A percentile compares a stretch with the other conserved stretches of the same genome.
These are phyloP conservation scores for Herpetomonas tarakana DNA, from an alignment of 208 protist genomes.

Conservation along the genomic window DNA sequence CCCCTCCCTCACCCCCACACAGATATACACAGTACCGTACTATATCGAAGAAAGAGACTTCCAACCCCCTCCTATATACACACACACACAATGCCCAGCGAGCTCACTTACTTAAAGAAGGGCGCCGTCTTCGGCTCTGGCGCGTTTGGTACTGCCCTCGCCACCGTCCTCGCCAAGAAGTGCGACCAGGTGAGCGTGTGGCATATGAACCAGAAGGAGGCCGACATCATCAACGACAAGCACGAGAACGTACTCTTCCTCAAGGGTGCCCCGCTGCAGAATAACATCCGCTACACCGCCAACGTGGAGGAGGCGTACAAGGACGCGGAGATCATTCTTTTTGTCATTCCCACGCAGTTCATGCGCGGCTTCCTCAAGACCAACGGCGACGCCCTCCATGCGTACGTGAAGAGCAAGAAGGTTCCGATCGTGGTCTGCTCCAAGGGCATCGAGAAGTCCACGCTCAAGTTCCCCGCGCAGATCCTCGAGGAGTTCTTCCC, in stretches of 20 bases:
- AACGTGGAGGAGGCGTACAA: conserved; percentile 43
- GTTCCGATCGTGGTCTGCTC: conserved; percentile 70
- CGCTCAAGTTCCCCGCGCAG: conserved; percentile 73
- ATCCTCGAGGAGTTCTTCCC: conserved; percentile 79
- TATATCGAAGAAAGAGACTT: too few species aligned
- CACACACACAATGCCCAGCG: conserved; percentile 14
- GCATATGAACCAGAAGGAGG: conserved; percentile 69
- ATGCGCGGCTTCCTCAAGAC: conserved; percentile 69
- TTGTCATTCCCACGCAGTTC: conserved; percentile 88
- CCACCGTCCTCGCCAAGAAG: conserved; percentile 69
- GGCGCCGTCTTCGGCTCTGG: conserved; percentile 79
- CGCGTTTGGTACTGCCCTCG: conserved; percentile 80
- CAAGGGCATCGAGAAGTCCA: conserved; percentile 85
- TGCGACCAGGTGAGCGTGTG: conserved; percentile 62
- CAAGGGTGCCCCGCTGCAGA: conserved; percentile 53
- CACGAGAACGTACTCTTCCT: conserved; percentile 80
- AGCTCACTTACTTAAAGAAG: conserved; percentile 52
- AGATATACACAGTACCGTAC: too few species aligned
- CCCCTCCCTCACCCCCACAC: too few species aligned
- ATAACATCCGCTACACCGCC: conserved; percentile 60
- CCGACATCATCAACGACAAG: conserved; percentile 56
- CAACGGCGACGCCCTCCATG: conserved; percentile 32
- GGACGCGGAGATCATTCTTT: conserved; percentile 69
- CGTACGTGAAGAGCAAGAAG: conserved; percentile 30
- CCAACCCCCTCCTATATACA: too few species aligned